Base-by-base conservation (phyloP, 768 basidiomycete genomes). In the Postia placenta region DNA sequence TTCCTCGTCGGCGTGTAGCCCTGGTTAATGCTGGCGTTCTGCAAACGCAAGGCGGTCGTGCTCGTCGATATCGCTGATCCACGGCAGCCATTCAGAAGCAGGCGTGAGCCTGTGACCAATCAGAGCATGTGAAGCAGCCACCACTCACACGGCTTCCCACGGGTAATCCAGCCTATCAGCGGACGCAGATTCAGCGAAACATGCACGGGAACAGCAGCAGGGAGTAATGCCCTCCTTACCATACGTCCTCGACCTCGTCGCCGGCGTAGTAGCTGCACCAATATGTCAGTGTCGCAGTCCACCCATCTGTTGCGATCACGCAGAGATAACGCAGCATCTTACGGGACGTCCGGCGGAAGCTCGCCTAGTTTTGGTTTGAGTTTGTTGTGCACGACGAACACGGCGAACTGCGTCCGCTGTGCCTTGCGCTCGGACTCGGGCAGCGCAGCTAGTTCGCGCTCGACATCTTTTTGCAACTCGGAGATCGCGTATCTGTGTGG, bases 381-480 rank as follows among this genome's bases (percentile, higher is more conserved):
- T 71, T 97, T 98, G 73, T 93, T 91, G 68, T 93, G 89, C 22
- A 94, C 90, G 41, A 98, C 95, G 61, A 98, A 99, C 55, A 97
- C 73, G 1, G 80, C 94, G 52, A 99, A 92, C 64, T 87, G 74
- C 23, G 95, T 93, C 3, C 74, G 70, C 6, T 67, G 64, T 1
- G 76, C 77, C n/a, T 85, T 80, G 44, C 85, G 83, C 56, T 93
- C 83, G 15, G 76, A 66, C 64, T 89, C 87, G 3, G 87, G 83
- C 49, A 81, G 75, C 11, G 65, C 63, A 24, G 78, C 67, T 12
- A 89, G 68, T 56, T 87, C 87, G 39, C 65, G 64, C 57, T 89
- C 87, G 44, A 96, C 87, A 62, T 99, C 96, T 65, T 85, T 87
- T 62, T 84, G 75, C 24, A 99, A 81, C 66, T 99, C 96, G 6